These are phyloP conservation scores for Parietichytrium sp. DNA, from an alignment of 108 stramenopile genomes.

Conservation along the genomic window DNA sequence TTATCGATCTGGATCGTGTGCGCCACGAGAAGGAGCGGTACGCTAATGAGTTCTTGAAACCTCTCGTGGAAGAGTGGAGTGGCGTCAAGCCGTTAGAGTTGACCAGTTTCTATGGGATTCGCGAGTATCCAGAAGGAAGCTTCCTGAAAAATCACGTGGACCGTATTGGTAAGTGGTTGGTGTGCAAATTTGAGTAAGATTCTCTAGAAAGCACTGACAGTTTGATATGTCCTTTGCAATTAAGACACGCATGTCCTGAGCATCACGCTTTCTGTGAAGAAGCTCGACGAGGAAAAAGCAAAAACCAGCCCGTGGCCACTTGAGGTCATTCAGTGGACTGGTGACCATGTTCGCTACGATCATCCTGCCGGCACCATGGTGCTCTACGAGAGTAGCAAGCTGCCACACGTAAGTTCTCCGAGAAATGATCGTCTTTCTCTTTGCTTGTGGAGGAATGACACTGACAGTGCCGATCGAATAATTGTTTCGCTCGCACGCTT, in stretches of 20 bases:
- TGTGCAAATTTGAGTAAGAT: too few relatives aligned
- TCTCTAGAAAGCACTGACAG: too few relatives aligned
- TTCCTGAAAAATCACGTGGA: slow-evolving; percentile 32
- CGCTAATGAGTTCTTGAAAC: slow-evolving; percentile 6
- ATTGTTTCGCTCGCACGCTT: too few relatives aligned
- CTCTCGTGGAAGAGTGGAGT: slow-evolving; percentile 16
- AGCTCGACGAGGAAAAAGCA: slow-evolving; percentile 35
- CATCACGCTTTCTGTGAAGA: background rate
- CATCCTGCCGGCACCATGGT: slow-evolving; percentile 37
- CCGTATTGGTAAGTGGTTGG: too few relatives aligned
- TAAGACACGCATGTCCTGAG: slow-evolving; percentile 22
- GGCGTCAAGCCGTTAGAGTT: background rate
- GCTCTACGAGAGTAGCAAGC: slow-evolving; percentile 17
- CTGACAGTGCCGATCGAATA: too few relatives aligned
- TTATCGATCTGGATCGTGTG: background rate
- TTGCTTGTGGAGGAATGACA: too few relatives aligned
- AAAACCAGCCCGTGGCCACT: slow-evolving; percentile 21
- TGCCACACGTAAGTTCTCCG: too few relatives aligned
- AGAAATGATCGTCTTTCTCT: too few relatives aligned
- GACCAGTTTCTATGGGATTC: background rate
- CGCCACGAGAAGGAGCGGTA: background rate
- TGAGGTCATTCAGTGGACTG: background rate
- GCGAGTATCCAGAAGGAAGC: slow-evolving; percentile 2
- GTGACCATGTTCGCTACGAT: slow-evolving; percentile 34
- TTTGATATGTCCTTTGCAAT: too few relatives aligned